phyloP scores from a whole-genome alignment of 2,329 filamentous ascomycete genomes.

The Colletotrichum horii region DNA sequence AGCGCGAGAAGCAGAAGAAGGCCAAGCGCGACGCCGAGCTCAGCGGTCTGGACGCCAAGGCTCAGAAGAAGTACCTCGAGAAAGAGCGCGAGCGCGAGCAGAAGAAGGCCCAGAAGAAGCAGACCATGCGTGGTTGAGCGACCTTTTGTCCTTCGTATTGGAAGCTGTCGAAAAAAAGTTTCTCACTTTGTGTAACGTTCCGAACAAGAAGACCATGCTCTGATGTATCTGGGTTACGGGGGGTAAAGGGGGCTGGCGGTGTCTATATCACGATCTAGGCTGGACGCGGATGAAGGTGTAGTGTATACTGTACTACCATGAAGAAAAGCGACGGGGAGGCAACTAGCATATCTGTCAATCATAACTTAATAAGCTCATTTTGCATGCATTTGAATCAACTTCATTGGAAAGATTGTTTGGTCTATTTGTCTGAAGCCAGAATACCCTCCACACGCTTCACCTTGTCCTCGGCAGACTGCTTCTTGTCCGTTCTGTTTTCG shows the following conservation, averaged over 20 bases:
- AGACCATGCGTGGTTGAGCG: conserved; percentile 54
- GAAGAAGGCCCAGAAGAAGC: conserved; percentile 60
- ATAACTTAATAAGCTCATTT: conserved; percentile 8
- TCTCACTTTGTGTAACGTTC: not conserved
- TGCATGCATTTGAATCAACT: not conserved
- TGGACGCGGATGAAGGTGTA: conserved; percentile 6
- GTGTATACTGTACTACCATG: conserved; percentile 12
- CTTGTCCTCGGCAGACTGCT: conserved; percentile 81
- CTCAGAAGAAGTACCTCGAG: conserved; percentile 85
- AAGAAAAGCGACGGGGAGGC: not conserved
- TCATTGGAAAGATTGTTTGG: too few species aligned
- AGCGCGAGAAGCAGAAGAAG: conserved; percentile 81
- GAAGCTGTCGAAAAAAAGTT: not conserved
- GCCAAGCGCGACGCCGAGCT: conserved; percentile 87
- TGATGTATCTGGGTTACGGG: not conserved
- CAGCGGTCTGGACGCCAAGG: conserved; percentile 77
- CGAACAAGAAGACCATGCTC: not conserved
- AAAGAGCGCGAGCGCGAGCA: conserved; percentile 79
- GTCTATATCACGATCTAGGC: conserved; percentile 4
- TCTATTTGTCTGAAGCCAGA: conserved; percentile 36
- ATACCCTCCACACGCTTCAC: conserved; percentile 65
- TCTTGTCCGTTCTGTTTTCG: conserved; percentile 76
- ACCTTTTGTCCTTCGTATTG: not conserved
- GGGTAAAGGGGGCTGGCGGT: not conserved
- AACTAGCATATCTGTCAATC: conserved; percentile 11